Evolutionary conservation across 1,139 yeast species (phyloP), one percentile per base, ranked within the genome.

Genomic region (Geotrichum fermentans): DNA sequence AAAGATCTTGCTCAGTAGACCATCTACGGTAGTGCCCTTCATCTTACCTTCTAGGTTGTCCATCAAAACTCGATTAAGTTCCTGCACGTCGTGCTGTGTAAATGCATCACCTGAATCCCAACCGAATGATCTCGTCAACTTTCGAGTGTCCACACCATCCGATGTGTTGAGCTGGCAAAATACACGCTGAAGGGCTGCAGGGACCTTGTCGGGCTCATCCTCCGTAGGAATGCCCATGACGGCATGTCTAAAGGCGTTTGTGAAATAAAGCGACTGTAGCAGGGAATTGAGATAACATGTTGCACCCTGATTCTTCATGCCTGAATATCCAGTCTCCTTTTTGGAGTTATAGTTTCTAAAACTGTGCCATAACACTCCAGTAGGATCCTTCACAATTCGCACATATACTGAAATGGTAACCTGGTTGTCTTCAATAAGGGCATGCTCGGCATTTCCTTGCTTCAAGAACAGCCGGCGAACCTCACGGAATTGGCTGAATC

Each of bases 51-150:
- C 99, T 47, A 92, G 73, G 59, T 84, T 82, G 65, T 92, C 99
- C 97, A 94, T 92, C 63, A 92, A 74, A 36, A 94, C 90, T 60
- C 99, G 82, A 64, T 90, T 89, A 65, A 94, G 75, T 65, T 92
- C 99, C 65, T 94, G 98, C 14, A 92, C 97, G 64, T 92, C 99
- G 66, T 92, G 98, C 67, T 92, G 99, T 6, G 96, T 87, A 65
- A 92, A 94, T 0, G 97, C 96, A 60, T 92, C 98, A 10, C 83
- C 83, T 8, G 89, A 78, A 64, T 90, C 96, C 99, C 99, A 92
- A 10, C 99, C 98, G 72, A 92, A 92, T 0, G 97, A 83, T 54
- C 80, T 79, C 0, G 98, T 92, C 52, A 92, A 73, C 62, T 88
- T 96, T 56, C 79, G 66, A 0, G 99, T 92, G 51, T 87, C 94